These are phyloP conservation scores for Candida methanosorbosa DNA, from an alignment of 805 yeast genomes.

Conservation along the genomic window DNA sequence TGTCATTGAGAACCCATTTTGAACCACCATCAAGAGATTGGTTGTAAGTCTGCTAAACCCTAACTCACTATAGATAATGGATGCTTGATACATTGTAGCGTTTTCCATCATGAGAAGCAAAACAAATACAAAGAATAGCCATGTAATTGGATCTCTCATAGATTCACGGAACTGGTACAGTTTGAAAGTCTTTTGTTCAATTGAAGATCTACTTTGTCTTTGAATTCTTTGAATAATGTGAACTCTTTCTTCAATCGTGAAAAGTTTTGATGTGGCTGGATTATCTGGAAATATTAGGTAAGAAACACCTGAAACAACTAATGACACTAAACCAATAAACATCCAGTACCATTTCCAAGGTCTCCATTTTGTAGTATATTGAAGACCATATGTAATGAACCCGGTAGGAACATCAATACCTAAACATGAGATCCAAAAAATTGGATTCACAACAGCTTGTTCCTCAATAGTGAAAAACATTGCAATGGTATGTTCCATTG, in stretches of 20 bases:
- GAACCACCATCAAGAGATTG: constrained; percentile 45
- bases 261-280: constrained; percentile 42
- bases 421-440: constrained; percentile 43
- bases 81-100: constrained; percentile 44
- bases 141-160: constrained; percentile 37
- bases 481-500: constrained; percentile 37
- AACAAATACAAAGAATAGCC: constrained; percentile 32
- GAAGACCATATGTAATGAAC: constrained; percentile 28
- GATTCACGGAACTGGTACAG: constrained; percentile 40
- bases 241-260: constrained; percentile 40
- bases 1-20: constrained; percentile 38
- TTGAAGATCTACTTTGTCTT: constrained; percentile 26
- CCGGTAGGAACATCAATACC: constrained; percentile 37
- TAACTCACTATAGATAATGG: constrained; percentile 35
- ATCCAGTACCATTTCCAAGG: constrained; percentile 51
- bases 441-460: constrained; percentile 42
- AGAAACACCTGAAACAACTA: constrained; percentile 24
- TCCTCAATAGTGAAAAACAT: constrained; percentile 38
- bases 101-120: constrained; percentile 42
- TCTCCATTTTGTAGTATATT: constrained; percentile 16
- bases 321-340: constrained; percentile 38
- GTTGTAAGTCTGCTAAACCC: constrained; percentile 34
- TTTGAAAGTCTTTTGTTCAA: constrained; percentile 39
- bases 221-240: constrained; percentile 38
- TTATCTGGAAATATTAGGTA: constrained; percentile 43